Conservation (phyloP, 2,329 filamentous ascomycete species). For the Verticillium zaregamsianum region DNA sequence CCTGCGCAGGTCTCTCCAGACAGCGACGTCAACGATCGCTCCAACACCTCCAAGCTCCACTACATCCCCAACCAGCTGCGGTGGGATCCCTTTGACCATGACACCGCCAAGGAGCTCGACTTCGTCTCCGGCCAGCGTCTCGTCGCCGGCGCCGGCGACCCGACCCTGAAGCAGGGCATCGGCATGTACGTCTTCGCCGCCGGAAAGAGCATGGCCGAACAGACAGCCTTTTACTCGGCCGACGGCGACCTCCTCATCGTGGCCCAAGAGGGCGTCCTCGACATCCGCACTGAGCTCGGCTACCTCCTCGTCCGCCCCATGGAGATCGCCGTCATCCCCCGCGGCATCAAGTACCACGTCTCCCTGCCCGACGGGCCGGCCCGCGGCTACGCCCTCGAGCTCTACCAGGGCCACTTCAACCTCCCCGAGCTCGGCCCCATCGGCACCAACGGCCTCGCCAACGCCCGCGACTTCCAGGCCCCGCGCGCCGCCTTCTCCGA, state of each 20-base stretch:
- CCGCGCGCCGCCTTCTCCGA: conserved; percentile 67
- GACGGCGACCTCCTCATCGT: conserved; percentile 78
- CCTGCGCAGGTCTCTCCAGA: conserved; percentile 24
- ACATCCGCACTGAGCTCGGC: conserved; percentile 75
- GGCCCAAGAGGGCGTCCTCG: conserved; percentile 67
- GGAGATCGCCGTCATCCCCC: conserved; percentile 73
- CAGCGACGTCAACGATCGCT: background rate
- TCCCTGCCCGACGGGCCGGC: conserved; percentile 57
- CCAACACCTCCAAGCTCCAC: conserved; percentile 47
- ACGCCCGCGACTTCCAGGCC: conserved; percentile 69
- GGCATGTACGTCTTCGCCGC: conserved; percentile 80
- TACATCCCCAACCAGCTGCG: conserved; percentile 78
- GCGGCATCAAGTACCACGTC: conserved; percentile 71
- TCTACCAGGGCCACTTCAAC: conserved; percentile 68
- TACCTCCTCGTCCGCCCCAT: conserved; percentile 70
- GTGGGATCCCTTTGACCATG: conserved; percentile 73
- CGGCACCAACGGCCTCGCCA: conserved; percentile 71
- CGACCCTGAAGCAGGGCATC: conserved; percentile 71
- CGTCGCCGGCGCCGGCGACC: conserved; percentile 75
- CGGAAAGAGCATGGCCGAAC: conserved; percentile 70
- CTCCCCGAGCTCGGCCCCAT: conserved; percentile 72
- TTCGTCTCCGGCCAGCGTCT: conserved; percentile 60
- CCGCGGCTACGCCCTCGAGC: conserved; percentile 70
- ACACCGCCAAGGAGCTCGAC: conserved; percentile 47
- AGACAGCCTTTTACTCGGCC: conserved; percentile 77